Evolutionary conservation across 2,329 filamentous ascomycete species (phyloP), one percentile per base, ranked within the genome.

Genomic region (Trematosphaeria pertusa): DNA sequence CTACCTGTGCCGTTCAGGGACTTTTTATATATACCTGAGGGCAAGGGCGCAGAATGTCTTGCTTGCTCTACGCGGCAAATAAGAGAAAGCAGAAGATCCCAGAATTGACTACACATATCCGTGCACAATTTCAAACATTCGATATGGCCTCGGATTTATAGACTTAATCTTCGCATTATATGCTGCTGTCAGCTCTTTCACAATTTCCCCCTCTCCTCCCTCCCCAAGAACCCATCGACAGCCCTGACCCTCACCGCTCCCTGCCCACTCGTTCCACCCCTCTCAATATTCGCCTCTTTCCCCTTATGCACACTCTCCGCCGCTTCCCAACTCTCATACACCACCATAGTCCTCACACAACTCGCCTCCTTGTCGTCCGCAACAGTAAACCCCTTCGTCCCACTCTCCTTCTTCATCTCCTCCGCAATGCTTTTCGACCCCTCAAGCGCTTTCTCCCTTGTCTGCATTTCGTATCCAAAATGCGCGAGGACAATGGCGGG

Each of bases 401-500:
- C 49, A 8, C 54, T 37, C 4, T 52, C 50, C 1, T 46, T 42
- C 12, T 31, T 37, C 1, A 24, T 19, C 2, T 46, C 48, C 5
- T 52, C 40, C 0, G 48, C 43, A 9, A 48, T 42, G 1, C 26
- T 9, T 5, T 24, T 32, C 57, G 51, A 59, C 11, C 48, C 45
- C 14, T 43, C 41, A 0, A 46, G 31, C 7, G 50, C 40, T 15
- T 42, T 18, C 12, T 37, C 9, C 1, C 54, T n/a, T 2, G 38
- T 48, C 2, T 43, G 33, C 2, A 49, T 10, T 24, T 48, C 47
- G 18, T 52, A 59, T 11, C 47, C 41, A 5, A 49, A 38, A 20
- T 53, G 48, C 17, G 57, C 21, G n/a, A 65, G 45, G 14, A 58
- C 36, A n/a, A 65, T 54, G 5, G 51, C 52, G 0, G 56, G 57